These are phyloP conservation scores for Lyophyllum atratum DNA, from an alignment of 768 basidiomycete genomes.

Conservation along the genomic window DNA sequence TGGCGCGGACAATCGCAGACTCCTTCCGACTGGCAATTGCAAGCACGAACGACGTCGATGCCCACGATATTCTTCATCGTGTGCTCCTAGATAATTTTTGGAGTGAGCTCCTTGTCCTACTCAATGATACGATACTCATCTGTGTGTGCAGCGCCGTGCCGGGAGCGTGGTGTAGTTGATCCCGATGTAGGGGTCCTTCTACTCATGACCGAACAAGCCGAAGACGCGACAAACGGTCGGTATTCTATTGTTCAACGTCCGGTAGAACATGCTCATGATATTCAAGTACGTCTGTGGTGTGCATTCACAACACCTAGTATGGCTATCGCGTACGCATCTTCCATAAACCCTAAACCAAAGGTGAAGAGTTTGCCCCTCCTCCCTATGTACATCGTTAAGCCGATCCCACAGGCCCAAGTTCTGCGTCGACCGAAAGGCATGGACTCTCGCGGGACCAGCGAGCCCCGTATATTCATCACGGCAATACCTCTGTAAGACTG, in stretches of 20 bases:
- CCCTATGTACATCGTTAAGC: not conserved
- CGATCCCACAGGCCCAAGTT: slow-evolving; percentile 35
- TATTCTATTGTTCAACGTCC: not conserved
- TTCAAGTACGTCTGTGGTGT: slow-evolving; percentile 73
- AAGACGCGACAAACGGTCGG: slow-evolving; percentile 19
- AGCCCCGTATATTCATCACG: slow-evolving; percentile 57
- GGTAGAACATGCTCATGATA: not conserved
- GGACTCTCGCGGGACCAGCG: slow-evolving; percentile 17
- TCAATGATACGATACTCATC: slow-evolving; percentile 5
- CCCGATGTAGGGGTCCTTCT: slow-evolving; percentile 67
- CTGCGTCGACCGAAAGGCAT: slow-evolving; percentile 37
- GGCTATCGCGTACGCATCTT: slow-evolving; percentile 74
- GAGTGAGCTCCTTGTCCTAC: slow-evolving; percentile 36
- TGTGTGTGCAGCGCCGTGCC: slow-evolving; percentile 32
- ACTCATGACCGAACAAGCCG: slow-evolving; percentile 47
- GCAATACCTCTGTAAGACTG: slow-evolving; percentile 42
- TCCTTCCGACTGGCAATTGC: slow-evolving; percentile 28
- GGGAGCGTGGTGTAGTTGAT: slow-evolving; percentile 38
- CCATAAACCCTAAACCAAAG: slow-evolving; percentile 54
- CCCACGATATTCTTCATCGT: slow-evolving; percentile 53
- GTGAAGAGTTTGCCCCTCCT: slow-evolving; percentile 37
- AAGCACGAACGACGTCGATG: slow-evolving; percentile 40
- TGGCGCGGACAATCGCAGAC: slow-evolving; percentile 60
- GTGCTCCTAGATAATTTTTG: slow-evolving; percentile 51
- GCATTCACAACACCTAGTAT: slow-evolving; percentile 83